Evolutionary conservation across 345 rosid genomes (phyloP).

Genomic region (Leavenworthia alabamica): DNA sequence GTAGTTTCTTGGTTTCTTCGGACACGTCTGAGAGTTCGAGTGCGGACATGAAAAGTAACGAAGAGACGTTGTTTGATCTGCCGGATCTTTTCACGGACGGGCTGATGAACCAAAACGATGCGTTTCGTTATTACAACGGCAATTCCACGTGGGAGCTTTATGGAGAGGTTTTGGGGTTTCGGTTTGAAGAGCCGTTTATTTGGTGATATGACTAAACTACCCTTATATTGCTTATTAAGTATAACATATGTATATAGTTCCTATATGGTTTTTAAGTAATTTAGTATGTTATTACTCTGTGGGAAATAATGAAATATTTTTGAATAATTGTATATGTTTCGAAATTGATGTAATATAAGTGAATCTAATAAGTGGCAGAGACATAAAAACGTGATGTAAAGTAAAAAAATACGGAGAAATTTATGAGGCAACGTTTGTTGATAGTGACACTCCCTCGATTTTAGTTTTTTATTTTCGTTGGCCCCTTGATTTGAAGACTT

Average conservation of each 20-base stretch:
- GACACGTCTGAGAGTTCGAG: slow-evolving; percentile 36
- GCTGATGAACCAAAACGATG: slow-evolving; percentile 25
- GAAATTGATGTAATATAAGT: neutral
- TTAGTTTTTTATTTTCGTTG: neutral
- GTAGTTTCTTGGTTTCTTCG: slow-evolving; percentile 17
- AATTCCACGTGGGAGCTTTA: slow-evolving; percentile 58
- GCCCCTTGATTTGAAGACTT: slow-evolving; percentile 1
- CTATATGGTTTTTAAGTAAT: neutral
- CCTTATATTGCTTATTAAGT: neutral
- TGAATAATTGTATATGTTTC: neutral
- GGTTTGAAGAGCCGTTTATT: slow-evolving; percentile 51
- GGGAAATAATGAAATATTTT: neutral
- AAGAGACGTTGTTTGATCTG: slow-evolving; percentile 63
- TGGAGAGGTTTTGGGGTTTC: slow-evolving; percentile 43
- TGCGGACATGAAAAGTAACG: slow-evolving; percentile 33
- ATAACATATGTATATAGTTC: slow-evolving; percentile 3
- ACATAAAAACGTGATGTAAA: neutral
- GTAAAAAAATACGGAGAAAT: neutral
- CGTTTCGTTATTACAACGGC: slow-evolving; percentile 32
- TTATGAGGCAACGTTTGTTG: slow-evolving; percentile 5
- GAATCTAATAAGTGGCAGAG: neutral
- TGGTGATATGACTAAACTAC: slow-evolving; percentile 27
- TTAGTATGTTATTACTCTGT: neutral
- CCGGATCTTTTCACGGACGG: slow-evolving; percentile 65
- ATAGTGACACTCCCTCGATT: slow-evolving; percentile 1